Evolutionary conservation across 1,284 basidiomycete species (phyloP).

Genomic region (Moesziomyces parantarcticus): DNA sequence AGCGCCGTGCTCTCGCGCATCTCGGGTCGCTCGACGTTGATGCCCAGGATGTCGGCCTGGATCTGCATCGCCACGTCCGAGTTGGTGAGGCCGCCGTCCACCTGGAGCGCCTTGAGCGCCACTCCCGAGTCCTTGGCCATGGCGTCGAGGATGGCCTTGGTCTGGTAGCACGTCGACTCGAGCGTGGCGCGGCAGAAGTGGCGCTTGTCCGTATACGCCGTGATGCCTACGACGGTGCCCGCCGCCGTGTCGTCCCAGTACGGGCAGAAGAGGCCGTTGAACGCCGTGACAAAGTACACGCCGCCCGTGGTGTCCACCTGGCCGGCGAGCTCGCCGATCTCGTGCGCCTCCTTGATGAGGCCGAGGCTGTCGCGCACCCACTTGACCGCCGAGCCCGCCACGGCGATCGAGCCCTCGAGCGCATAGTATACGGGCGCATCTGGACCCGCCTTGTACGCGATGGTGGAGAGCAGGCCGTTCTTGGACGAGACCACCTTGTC

Average conservation of each 20-base stretch:
- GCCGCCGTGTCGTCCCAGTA: conserved; percentile 91
- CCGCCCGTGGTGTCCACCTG: conserved; percentile 85
- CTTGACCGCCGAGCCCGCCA: conserved; percentile 93
- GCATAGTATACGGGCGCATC: conserved; percentile 85
- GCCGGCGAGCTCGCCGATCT: conserved; percentile 86
- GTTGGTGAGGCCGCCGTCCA: conserved; percentile 76
- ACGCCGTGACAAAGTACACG: conserved; percentile 97
- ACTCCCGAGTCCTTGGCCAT: conserved; percentile 84
- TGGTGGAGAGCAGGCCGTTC: conserved; percentile 90
- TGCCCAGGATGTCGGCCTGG: conserved; percentile 91
- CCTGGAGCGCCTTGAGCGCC: conserved; percentile 83
- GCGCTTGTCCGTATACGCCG: conserved; percentile 89
- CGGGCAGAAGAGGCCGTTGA: conserved; percentile 85
- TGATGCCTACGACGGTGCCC: conserved; percentile 81
- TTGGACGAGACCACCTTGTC: conserved; percentile 83
- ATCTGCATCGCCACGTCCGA: conserved; percentile 84
- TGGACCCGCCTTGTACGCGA: conserved; percentile 91
- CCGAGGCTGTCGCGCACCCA: conserved; percentile 92
- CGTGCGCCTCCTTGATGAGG: conserved; percentile 81
- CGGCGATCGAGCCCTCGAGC: conserved; percentile 92
- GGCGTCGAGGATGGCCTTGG: conserved; percentile 90
- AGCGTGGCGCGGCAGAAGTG: conserved; percentile 89
- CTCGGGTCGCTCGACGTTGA: conserved; percentile 87
- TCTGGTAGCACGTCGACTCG: conserved; percentile 84
- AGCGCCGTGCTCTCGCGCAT: conserved; percentile 99